Evolutionary conservation across 192 early-diverging fungal genomes (phyloP), one percentile per base, ranked within the genome.

Genomic region (Linderina pennispora): DNA sequence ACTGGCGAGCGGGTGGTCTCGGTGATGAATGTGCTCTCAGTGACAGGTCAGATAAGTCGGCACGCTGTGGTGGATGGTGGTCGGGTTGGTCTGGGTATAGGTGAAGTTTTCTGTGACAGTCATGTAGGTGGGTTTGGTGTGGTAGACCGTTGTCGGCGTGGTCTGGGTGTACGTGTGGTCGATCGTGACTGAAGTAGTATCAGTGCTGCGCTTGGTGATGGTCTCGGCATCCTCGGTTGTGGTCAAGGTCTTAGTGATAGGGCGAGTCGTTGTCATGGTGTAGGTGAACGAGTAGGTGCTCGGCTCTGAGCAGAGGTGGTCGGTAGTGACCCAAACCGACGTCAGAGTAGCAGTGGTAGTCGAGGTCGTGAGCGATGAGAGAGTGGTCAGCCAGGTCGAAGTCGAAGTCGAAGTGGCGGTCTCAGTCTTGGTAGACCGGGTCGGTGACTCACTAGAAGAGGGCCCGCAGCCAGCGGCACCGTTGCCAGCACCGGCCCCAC

Each of bases 21-120:
- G 23, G 46, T 48, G 17, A 34, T 23, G 0, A 45, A 47, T 14
- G 34, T 46, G 22, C 50, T 50, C 58, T 67, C 65, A 9, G 58
- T 62, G 20, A 57, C 39, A 0, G n/a, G 65, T 68, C n/a, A 62
- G 17, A 15, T 57, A 68, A 0, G 65, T 68, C 0, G 65, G 54
- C 20, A 68, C 37, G 16, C 39, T 42, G 50, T 61, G 58, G 50
- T 57, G 48, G 18, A 68, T 53, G 24, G 54, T 57, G 6, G 65
- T 68, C 11, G 65, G 52, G 18, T 34, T 50, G 8, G 48, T 16
- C 10, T 46, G 36, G 15, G 65, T 62, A 17, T 53, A 43, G 7
- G 56, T 68, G 42, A 45, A 35, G 32, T 42, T 36, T 35, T 68
- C 53, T 4, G 65, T 62, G 4, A 50, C 25, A 4, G 65, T 68